A percentile compares a stretch with the other conserved stretches of the same genome.
Conservation (phyloP, 2,329 filamentous ascomycete species). For the Talaromyces sp. region DNA sequence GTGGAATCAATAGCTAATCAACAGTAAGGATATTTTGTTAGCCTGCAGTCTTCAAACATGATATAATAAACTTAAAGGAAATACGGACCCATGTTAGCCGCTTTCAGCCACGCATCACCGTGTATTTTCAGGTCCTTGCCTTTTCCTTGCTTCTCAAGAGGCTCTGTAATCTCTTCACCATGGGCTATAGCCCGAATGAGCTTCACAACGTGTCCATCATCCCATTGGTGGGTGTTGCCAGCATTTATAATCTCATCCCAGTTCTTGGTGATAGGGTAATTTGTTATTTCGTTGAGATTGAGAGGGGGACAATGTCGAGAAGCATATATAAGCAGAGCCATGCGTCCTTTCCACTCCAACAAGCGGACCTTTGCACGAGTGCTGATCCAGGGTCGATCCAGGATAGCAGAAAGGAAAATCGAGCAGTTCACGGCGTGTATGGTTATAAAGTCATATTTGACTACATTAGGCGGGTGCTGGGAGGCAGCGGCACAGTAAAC, state of each 20-base stretch:
- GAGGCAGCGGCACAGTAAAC: constrained; percentile 52
- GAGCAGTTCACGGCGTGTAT: constrained; percentile 9
- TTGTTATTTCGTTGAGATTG: constrained; percentile 55
- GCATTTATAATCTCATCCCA: constrained; percentile 48
- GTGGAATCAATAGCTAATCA: constrained; percentile 5
- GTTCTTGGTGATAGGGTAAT: constrained; percentile 56
- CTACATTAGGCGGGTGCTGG: not conserved
- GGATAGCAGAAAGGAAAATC: constrained; percentile 47
- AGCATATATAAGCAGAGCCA: constrained; percentile 71
- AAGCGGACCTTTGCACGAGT: constrained; percentile 62
- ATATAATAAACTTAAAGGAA: not conserved
- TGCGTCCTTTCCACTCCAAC: constrained; percentile 76
- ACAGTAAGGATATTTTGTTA: not conserved
- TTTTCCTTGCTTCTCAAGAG: constrained; percentile 30
- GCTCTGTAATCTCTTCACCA: constrained; percentile 53
- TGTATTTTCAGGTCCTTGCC: constrained; percentile 35
- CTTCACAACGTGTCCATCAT: constrained; percentile 83
- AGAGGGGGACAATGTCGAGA: constrained; percentile 64
- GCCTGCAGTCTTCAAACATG: not conserved
- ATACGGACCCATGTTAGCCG: constrained; percentile 44
- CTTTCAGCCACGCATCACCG: constrained; percentile 44
- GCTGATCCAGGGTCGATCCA: constrained; percentile 60
- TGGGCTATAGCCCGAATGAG: constrained; percentile 66
- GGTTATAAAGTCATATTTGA: constrained; percentile 20
- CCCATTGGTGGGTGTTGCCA: constrained; percentile 48